Evolutionary conservation across 768 basidiomycete species (phyloP).

Genomic region (Gloeopeniophorella convolvens): DNA sequence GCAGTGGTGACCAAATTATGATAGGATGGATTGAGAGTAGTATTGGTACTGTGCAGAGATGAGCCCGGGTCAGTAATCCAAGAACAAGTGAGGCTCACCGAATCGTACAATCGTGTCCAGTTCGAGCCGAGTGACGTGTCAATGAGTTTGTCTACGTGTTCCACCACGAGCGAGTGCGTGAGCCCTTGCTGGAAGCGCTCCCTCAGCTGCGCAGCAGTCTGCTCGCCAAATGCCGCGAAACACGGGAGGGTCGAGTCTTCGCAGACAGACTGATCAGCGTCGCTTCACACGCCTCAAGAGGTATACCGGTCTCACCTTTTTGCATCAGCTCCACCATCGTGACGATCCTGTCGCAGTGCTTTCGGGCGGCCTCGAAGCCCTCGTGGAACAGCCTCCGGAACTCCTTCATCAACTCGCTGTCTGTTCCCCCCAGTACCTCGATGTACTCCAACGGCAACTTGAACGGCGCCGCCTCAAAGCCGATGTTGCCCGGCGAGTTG

Average conservation of each 20-base stretch:
- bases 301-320: conserved; percentile 55
- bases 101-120: conserved; percentile 96
- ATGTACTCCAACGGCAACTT: conserved; percentile 93
- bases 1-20: conserved; percentile 23
- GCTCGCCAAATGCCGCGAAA: conserved; percentile 84
- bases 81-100: conserved; percentile 42
- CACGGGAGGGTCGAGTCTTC: conserved; percentile 86
- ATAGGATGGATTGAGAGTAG: conserved; percentile 85
- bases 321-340: conserved; percentile 98
- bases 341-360: conserved; percentile 94
- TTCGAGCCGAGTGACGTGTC: conserved; percentile 86
- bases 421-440: conserved; percentile 86
- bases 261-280: conserved; percentile 12
- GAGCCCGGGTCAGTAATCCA: neutral
- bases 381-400: conserved; percentile 86
- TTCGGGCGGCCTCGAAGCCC: conserved; percentile 89
- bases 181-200: conserved; percentile 92
- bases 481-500: conserved; percentile 95
- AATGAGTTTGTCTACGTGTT: conserved; percentile 85
- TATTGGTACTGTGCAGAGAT: conserved; percentile 68
- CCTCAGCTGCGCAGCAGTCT: conserved; percentile 80
- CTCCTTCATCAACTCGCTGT: conserved; percentile 68
- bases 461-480: conserved; percentile 99
- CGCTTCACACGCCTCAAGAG: neutral
- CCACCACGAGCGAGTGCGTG: conserved; percentile 77